phyloP scores from a whole-genome alignment of 2,329 filamentous ascomycete species.

The Amphichorda felina region DNA sequence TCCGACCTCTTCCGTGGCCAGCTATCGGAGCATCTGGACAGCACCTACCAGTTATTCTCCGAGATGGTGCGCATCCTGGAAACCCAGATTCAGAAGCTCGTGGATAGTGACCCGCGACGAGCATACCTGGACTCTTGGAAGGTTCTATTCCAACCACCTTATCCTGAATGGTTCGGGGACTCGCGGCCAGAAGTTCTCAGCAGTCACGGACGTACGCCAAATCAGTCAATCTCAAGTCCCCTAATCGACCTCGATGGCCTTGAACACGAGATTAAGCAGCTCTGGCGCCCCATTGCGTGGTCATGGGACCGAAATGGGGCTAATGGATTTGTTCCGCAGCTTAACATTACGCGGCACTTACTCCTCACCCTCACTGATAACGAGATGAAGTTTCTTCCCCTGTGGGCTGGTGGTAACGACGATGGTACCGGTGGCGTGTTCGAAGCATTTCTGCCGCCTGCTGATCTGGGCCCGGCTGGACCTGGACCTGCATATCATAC shows the following conservation, averaged over 20 bases:
- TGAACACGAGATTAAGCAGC: not conserved
- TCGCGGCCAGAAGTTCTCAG: too few species aligned
- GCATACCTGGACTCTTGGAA: not conserved
- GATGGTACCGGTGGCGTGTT: constrained; percentile 40
- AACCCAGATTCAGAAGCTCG: not conserved
- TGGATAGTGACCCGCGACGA: not conserved
- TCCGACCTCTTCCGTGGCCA: not conserved
- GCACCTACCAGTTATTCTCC: not conserved
- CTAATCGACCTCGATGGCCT: not conserved
- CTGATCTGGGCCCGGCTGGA: constrained; percentile 30
- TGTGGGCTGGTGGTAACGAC: constrained; percentile 49
- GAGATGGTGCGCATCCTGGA: not conserved
- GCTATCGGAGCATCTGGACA: not conserved
- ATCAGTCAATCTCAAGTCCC: not conserved
- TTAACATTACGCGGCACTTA: constrained; percentile 28
- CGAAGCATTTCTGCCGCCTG: constrained; percentile 24
- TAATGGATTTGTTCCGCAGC: constrained; percentile 2
- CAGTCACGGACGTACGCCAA: too few species aligned
- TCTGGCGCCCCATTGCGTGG: not conserved
- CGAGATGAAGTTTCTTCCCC: constrained; percentile 50
- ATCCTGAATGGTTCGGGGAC: too few species aligned
- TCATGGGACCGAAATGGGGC: too few species aligned
- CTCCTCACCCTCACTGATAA: constrained; percentile 40
- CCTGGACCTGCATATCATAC: constrained; percentile 36
- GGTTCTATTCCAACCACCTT: not conserved